A percentile compares a stretch with the other conserved stretches of the same genome.
These are phyloP conservation scores for Populus tomentosa DNA, from an alignment of 441 rosid species.

Conservation along the genomic window DNA sequence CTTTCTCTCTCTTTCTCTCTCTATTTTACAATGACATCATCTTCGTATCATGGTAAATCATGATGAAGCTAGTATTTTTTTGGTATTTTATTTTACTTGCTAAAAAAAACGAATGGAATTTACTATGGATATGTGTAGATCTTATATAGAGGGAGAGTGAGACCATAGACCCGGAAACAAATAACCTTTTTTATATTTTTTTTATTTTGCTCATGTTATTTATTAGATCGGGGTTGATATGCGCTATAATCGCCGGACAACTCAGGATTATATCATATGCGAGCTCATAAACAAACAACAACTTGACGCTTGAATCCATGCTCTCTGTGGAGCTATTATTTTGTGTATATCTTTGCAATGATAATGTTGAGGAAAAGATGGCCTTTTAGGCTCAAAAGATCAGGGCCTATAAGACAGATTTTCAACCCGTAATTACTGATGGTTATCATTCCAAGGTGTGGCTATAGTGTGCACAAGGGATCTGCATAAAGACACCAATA, in stretches of 20 bases:
- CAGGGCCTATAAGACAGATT: slow-evolving; percentile 11
- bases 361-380: not conserved
- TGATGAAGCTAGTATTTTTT: too few relatives aligned
- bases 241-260: slow-evolving; percentile 14
- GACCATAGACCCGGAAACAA: not conserved
- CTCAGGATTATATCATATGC: not conserved
- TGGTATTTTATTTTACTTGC: not conserved
- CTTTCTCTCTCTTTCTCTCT: too few relatives aligned
- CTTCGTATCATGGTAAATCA: not conserved
- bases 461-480: too few relatives aligned
- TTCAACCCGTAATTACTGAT: slow-evolving; percentile 20
- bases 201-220: not conserved
- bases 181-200: not conserved
- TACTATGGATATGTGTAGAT: slow-evolving; percentile 1
- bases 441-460: slow-evolving; percentile 12
- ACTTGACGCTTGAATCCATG: too few relatives aligned
- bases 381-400: not conserved
- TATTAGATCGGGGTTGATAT: slow-evolving; percentile 20
- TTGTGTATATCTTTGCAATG: not conserved
- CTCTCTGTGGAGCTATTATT: too few relatives aligned
- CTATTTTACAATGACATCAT: too few relatives aligned
- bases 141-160: not conserved
- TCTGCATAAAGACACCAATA: not conserved
- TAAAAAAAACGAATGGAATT: slow-evolving; percentile 1
- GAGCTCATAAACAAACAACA: too few relatives aligned